Evolutionary conservation across 164 flowering plant species (phyloP), one percentile per base, ranked within the genome.

Genomic region (Nymphaea thermarum): DNA sequence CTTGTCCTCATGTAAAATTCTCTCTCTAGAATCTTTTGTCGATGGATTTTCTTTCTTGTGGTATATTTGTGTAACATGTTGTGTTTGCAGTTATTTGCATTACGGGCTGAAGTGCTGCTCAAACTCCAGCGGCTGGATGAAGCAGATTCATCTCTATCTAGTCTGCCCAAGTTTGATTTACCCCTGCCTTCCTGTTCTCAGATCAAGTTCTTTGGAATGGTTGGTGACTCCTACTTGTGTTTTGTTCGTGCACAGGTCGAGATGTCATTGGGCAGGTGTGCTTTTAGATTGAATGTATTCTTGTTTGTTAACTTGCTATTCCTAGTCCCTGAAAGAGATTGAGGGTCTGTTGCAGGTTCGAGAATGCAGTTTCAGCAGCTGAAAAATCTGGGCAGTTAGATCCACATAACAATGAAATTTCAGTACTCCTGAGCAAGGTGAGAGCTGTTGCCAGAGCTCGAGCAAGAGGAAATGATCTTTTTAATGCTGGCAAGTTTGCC

Each of bases 181-280:
- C 73, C 64, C 72, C 69, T 77, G 4, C 65, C 69, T 15, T 78
- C 86, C 14, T 79, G 67, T 66, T 75, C 86, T 16, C 81, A 77
- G 25, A 55, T 78, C n/a, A 79, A 64, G 67, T 83, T 82, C 74
- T 86, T 81, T 67, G 91, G 90, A 65, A 86, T 88, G 83, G 73
- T 80, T 61, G 74, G 79, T 25, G 87, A 85, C 73, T 85, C 91
- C 8, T 86, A 85, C 62, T 68, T 69, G 53, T 72, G 70, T 64
- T 82, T 76, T 74, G 90, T 85, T 60, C 79, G 69, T 44, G 82
- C 90, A 36, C 88, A 84, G 67, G 75, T 84, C 64, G 91, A 86
- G 43, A 79, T 86, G 87, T 82, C 90, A 63, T 64, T 84, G 45
- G 95, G 98, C 80, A 90, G 96, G 98, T 93, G 76, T 80, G 84